These are phyloP conservation scores for Bremia lactucae DNA, from an alignment of 352 stramenopile species.

Conservation along the genomic window DNA sequence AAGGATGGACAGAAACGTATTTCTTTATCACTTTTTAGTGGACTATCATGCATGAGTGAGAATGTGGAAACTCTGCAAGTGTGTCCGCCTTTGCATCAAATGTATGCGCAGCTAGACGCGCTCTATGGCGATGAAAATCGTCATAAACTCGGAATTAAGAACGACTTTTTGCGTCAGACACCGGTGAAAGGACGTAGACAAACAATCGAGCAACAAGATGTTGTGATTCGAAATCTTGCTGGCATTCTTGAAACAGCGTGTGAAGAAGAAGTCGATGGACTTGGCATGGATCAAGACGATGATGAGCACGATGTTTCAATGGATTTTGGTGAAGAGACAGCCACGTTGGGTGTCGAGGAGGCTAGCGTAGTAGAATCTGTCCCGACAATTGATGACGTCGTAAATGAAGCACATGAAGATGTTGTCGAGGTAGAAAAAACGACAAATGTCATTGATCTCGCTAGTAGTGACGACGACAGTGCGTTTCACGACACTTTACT, in stretches of 20 bases:
- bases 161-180: conserved; percentile 46
- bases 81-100: conserved; percentile 49
- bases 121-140: conserved; percentile 42
- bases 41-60: conserved; percentile 40
- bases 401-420: conserved; percentile 3
- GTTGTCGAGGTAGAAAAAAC: conserved; percentile 24
- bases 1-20: conserved; percentile 20
- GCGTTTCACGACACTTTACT: conserved; percentile 6
- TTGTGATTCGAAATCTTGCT: conserved; percentile 26
- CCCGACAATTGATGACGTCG: conserved; percentile 7
- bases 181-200: conserved; percentile 33
- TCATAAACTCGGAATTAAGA: conserved; percentile 47
- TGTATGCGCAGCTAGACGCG: conserved; percentile 70
- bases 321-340: conserved; percentile 27
- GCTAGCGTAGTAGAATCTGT: too few relatives aligned
- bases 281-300: too few relatives aligned
- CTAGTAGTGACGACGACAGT: conserved; percentile 11
- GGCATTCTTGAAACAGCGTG: conserved; percentile 27
- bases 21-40: conserved; percentile 35
- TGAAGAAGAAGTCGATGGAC: conserved; percentile 34
- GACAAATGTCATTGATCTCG: conserved; percentile 18
- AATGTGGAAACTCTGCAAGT: conserved; percentile 47
- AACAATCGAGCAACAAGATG: conserved; percentile 21
- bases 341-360: conserved; percentile 25
- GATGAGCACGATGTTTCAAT: conserved; percentile 21